Evolutionary conservation across 805 yeast species (phyloP).

Genomic region (Metschnikowia picachoensis): DNA sequence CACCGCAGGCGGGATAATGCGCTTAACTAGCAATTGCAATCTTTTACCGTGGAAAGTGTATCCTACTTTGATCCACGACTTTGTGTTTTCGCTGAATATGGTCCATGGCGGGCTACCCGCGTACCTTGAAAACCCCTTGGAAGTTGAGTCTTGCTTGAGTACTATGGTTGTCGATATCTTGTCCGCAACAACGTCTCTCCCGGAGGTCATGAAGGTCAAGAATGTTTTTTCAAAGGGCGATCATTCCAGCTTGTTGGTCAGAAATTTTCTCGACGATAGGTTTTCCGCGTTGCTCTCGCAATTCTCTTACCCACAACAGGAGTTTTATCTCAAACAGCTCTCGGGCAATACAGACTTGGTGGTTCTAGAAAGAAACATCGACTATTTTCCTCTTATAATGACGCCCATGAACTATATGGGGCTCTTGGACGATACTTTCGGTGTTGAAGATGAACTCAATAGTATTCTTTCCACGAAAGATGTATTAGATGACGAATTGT

Average conservation of each 20-base stretch:
- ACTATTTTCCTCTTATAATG: conserved; percentile 64
- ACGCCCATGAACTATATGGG: conserved; percentile 83
- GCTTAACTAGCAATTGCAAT: conserved; percentile 39
- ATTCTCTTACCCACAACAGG: conserved; percentile 35
- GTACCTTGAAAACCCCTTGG: conserved; percentile 43
- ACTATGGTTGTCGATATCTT: conserved; percentile 45
- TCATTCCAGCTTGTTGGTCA: conserved; percentile 46
- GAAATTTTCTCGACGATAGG: conserved; percentile 32
- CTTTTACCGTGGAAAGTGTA: conserved; percentile 43
- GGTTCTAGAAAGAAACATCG: conserved; percentile 75
- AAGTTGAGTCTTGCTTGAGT: conserved; percentile 47
- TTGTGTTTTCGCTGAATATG: conserved; percentile 41
- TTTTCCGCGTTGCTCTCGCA: conserved; percentile 23
- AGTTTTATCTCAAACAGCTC: conserved; percentile 31
- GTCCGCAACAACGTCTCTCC: conserved; percentile 27
- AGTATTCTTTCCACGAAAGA: conserved; percentile 9
- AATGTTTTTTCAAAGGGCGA: conserved; percentile 60
- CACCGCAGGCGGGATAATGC: conserved; percentile 8
- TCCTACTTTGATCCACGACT: conserved; percentile 37
- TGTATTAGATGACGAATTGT: conserved; percentile 46
- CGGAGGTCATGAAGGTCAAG: conserved; percentile 41
- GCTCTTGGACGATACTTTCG: conserved; percentile 67
- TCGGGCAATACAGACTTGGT: conserved; percentile 64
- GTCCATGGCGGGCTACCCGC: conserved; percentile 35
- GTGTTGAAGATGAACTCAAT: conserved; percentile 37